Conservation (phyloP, 331 rosid species). For the Malus hybrid region DNA sequence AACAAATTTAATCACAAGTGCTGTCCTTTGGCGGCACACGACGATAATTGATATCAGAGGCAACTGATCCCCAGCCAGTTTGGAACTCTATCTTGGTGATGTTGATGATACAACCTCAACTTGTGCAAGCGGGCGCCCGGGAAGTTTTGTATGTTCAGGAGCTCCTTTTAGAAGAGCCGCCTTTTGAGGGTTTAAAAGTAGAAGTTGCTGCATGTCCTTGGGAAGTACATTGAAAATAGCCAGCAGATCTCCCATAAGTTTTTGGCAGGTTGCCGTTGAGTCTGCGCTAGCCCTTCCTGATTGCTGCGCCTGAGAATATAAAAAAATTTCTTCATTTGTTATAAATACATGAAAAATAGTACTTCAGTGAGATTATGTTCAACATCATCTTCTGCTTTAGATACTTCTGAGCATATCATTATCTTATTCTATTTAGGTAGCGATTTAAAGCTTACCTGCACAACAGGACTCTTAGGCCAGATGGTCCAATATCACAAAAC, state of each 20-base stretch:
- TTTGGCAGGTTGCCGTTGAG: slow-evolving; percentile 43
- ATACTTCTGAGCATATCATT: neutral
- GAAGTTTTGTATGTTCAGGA: slow-evolving; percentile 41
- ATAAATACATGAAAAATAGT: neutral
- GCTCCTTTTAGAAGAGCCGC: slow-evolving; percentile 60
- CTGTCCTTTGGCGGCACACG: slow-evolving; percentile 19
- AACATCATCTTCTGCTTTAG: neutral
- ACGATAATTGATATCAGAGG: slow-evolving; percentile 5
- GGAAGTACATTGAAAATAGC: slow-evolving; percentile 68
- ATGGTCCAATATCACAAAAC: no score
- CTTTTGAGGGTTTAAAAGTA: slow-evolving; percentile 70
- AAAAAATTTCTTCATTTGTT: neutral
- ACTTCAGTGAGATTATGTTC: neutral
- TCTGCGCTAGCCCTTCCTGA: slow-evolving; percentile 47
- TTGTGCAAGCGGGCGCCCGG: slow-evolving; percentile 35
- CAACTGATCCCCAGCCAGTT: slow-evolving; percentile 16
- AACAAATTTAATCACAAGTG: slow-evolving; percentile 9
- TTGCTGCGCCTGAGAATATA: slow-evolving; percentile 55
- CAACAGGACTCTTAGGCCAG: no score
- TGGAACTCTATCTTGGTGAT: slow-evolving; percentile 36
- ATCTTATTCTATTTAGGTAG: neutral
- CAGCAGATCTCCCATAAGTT: slow-evolving; percentile 57
- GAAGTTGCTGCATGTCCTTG: slow-evolving; percentile 75
- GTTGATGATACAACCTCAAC: slow-evolving; percentile 33
- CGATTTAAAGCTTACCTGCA: no score